Evolutionary conservation across 805 yeast species (phyloP), one percentile per base, ranked within the genome.

Genomic region (Barnettozyma wickerhamii): DNA sequence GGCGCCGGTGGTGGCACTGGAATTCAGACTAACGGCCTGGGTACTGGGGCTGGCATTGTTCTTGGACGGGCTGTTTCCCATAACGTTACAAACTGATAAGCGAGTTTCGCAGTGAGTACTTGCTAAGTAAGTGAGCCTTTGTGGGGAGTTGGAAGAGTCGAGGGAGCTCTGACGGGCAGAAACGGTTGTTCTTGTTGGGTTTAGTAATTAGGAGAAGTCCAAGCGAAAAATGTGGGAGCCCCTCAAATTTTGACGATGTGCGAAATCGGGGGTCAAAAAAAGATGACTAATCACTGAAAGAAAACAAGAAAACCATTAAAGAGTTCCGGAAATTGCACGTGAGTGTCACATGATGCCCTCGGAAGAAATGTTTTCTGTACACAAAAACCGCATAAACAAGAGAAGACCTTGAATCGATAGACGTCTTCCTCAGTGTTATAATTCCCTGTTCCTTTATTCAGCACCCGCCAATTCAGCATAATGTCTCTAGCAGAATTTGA

Each of bases 51-150:
- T 59, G 53, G 62, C 63, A 54, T 53, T 36, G 55, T 57, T 60
- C 48, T 62, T 63, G 31, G 82, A 76, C 69, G 82, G 82, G 81
- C 76, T 76, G 66, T 75, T 77, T 65, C 84, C 82, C 82, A 77
- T 77, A 56, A 47, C 44, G 36, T 40, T 14, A 30, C 7, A 14
- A 17, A 18, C 7, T 14, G 33, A 30, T 10, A 17, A 10, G 18
- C 19, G n/a, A n/a, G n/a, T n/a, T n/a, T n/a, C n/a, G n/a, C n/a
- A n/a, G n/a, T n/a, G n/a, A n/a, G n/a, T n/a, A n/a, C n/a, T n/a
- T n/a, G n/a, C n/a, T n/a, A n/a, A n/a, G n/a, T n/a, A n/a, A n/a
- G n/a, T n/a, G n/a, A n/a, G n/a, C n/a, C n/a, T n/a, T n/a, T n/a
- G n/a, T n/a, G n/a, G n/a, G n/a, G n/a, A n/a, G 26, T 23, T 23